Evolutionary conservation across 129 eudicot genomes (phyloP).

Genomic region (Flaveria robusta): DNA sequence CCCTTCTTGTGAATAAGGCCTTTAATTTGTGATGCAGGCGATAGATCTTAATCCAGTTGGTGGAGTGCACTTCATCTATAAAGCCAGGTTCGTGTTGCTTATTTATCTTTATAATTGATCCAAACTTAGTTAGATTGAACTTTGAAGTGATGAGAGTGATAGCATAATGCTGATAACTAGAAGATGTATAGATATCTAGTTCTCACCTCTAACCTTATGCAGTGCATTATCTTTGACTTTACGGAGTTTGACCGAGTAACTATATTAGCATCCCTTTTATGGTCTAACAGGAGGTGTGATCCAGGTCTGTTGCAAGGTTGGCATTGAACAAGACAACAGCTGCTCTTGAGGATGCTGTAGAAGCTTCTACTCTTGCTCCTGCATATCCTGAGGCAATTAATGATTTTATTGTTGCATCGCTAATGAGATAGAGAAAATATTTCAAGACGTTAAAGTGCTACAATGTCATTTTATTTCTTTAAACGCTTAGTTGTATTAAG

Average conservation of each 20-base stretch:
- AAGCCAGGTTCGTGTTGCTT: constrained; percentile 55
- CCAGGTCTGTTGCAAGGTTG: constrained; percentile 50
- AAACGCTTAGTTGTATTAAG: background rate
- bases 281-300: constrained; percentile 29
- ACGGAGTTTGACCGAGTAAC: constrained; percentile 13
- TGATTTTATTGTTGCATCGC: background rate
- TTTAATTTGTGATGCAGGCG: constrained; percentile 55
- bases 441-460: background rate
- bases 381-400: constrained; percentile 49
- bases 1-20: constrained; percentile 1
- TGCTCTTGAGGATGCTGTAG: constrained; percentile 82
- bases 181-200: constrained; percentile 12
- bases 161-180: background rate
- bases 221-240: constrained; percentile 10
- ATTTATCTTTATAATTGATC: constrained; percentile 9
- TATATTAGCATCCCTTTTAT: constrained; percentile 11
- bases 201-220: background rate
- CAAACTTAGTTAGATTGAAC: background rate
- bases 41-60: constrained; percentile 73
- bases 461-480: background rate
- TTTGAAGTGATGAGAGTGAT: background rate
- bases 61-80: constrained; percentile 62
- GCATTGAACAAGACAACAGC: constrained; percentile 50
- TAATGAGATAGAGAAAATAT: background rate
- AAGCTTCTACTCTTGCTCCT: constrained; percentile 66